These are phyloP conservation scores for Aureobasidium sp. DNA, from an alignment of 2,329 filamentous ascomycete genomes.

Conservation along the genomic window DNA sequence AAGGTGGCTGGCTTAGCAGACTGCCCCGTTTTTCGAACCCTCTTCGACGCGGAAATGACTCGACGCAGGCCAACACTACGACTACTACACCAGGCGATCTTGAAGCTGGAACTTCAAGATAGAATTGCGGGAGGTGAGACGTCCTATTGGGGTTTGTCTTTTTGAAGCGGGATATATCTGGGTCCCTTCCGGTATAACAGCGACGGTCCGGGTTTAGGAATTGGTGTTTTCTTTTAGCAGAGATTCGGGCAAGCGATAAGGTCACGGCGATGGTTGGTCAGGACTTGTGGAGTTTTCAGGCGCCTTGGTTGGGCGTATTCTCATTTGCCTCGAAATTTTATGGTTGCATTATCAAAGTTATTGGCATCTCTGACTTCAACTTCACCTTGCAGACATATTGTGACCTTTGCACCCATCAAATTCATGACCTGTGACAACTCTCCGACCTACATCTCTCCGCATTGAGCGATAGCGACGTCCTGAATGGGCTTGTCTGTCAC, in stretches of 20 bases:
- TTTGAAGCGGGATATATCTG: not conserved
- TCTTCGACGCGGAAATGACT: constrained; percentile 21
- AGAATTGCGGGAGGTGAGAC: not conserved
- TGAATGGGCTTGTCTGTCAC: constrained; percentile 71
- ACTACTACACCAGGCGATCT: constrained; percentile 23
- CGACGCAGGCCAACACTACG: constrained; percentile 5
- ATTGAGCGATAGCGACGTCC: constrained; percentile 78
- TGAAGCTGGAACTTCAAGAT: constrained; percentile 23
- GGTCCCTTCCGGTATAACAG: constrained; percentile 4
- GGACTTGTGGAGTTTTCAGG: not conserved
- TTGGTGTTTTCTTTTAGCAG: not conserved
- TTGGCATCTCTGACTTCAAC: not conserved
- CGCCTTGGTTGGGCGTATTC: not conserved
- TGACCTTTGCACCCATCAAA: not conserved
- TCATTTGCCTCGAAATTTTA: not conserved
- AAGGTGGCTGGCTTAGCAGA: constrained; percentile 22
- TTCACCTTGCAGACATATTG: not conserved
- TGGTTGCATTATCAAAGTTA: not conserved
- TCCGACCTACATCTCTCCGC: constrained; percentile 73
- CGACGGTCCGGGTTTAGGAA: not conserved
- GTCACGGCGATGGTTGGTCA: not conserved
- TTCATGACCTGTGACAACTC: not conserved
- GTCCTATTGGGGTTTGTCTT: not conserved
- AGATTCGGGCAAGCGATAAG: not conserved
- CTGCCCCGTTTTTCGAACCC: constrained; percentile 22